phyloP scores from a whole-genome alignment of 805 yeast genomes.

The Kuraishia borneana region DNA sequence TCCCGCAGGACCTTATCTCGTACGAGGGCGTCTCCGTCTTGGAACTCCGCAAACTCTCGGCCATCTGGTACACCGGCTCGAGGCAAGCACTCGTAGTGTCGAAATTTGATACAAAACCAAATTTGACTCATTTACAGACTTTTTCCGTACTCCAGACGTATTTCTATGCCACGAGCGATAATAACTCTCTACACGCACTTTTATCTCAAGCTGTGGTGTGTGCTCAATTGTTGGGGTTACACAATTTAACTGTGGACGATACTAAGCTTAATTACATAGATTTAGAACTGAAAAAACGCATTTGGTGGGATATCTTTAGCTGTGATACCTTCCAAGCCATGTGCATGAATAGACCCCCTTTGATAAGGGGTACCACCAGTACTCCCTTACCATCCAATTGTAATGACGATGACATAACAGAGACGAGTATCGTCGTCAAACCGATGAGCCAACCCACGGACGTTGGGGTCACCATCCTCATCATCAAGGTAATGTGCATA shows the following conservation, averaged over 20 bases:
- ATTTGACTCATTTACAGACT: conserved; percentile 5
- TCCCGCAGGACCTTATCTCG: conserved; percentile 1
- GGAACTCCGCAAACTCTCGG: conserved; percentile 1
- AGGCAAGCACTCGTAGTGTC: conserved; percentile 5
- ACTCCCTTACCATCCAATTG: conserved; percentile 22
- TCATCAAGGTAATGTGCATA: conserved; percentile 7
- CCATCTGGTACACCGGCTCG: conserved; percentile 5
- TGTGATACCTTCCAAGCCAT: conserved; percentile 10
- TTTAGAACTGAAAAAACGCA: conserved; percentile 18
- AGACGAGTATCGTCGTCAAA: conserved; percentile 1
- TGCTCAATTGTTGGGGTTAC: conserved; percentile 6
- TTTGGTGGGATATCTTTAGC: conserved; percentile 13
- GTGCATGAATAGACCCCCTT: conserved; percentile 6
- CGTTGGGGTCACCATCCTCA: conserved; percentile 7
- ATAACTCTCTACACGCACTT: conserved; percentile 4
- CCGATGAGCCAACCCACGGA: conserved; percentile 9
- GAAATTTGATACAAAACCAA: conserved; percentile 4
- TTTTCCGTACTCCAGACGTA: conserved; percentile 6
- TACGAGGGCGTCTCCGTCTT: not conserved
- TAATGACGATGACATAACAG: conserved; percentile 16
- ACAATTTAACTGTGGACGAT: conserved; percentile 2
- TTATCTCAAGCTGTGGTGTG: conserved; percentile 5
- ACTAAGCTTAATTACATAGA: conserved; percentile 4
- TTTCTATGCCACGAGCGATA: conserved; percentile 1
- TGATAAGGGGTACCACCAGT: conserved; percentile 9